Evolutionary conservation across 2,329 filamentous ascomycete species (phyloP), one percentile per base, ranked within the genome.

Genomic region (Clathrospora elynae): DNA sequence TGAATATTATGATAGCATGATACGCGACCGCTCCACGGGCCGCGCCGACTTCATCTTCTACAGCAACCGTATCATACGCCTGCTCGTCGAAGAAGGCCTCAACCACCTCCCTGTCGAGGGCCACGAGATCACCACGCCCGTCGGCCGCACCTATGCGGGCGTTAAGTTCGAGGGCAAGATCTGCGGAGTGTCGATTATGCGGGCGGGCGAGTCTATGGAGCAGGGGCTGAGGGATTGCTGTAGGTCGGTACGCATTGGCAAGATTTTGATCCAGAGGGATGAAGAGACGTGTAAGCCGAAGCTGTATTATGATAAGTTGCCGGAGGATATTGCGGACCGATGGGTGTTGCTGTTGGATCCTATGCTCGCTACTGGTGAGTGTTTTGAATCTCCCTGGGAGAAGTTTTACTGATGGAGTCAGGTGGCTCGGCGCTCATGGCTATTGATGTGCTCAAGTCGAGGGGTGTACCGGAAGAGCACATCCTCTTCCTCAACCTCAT

Each of bases 31-130:
- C 71, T 82, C 86, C 57, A 99, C 93, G 5, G 83, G 86, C 42
- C 87, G 93, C 46, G 93, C 90, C 51, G 93, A 99, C 72, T 99
- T 99, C 71, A 96, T 99, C 67, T 99, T 99, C 75, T 96, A 97
- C 76, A 96, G 91, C 29, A 99, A 99, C 74, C 85, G 93, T 47
- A 97, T 99, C 70, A 97, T 97, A 70, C 89, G 93, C 20, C 80
- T 99, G 28, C 81, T 99, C 5, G 93, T 99, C 26, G 93, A 99
- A 73, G 93, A 99, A 74, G 93, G 93, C 3, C 79, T 99, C 40
- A 99, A 99, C 72, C 93, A 99, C 71, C 81, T 99, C 28, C 93
- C 93, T 1, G 90, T 95, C 12, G 84, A 95, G 37, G 86, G 90
- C 66, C 89, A 95, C 62, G 84, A 85, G 19, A 87, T 99, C 64